Evolutionary conservation across 176 grass and related monocot genomes (phyloP).

Genomic region (Raddia distichophylla): DNA sequence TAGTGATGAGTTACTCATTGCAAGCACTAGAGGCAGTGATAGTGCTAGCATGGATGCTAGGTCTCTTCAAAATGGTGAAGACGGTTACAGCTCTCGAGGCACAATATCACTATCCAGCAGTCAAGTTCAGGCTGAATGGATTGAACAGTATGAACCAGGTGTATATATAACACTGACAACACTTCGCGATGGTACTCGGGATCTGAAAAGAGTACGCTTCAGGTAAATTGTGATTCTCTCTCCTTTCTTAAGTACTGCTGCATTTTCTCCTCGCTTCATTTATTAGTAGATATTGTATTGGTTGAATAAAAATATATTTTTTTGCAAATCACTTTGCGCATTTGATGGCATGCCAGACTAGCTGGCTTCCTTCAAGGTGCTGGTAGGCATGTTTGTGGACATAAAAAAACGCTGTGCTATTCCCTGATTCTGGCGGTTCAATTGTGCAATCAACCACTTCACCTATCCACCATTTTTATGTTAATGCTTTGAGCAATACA

Average conservation of each 20-base stretch:
- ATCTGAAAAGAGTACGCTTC: conserved; percentile 91
- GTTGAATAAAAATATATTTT: neutral
- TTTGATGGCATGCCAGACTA: neutral
- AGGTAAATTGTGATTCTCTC: conserved; percentile 54
- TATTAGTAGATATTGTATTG: neutral
- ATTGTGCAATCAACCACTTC: neutral
- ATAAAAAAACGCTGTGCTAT: neutral
- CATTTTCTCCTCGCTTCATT: neutral
- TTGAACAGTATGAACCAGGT: conserved; percentile 90
- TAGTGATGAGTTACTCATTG: conserved; percentile 49
- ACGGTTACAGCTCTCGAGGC: conserved; percentile 60
- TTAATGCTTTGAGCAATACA: neutral
- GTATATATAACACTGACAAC: conserved; percentile 90
- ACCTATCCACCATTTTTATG: neutral
- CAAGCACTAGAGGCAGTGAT: conserved; percentile 46
- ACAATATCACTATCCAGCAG: conserved; percentile 44
- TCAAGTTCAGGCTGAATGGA: conserved; percentile 86
- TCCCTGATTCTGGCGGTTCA: neutral
- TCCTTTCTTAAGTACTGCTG: neutral
- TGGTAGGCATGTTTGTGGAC: neutral
- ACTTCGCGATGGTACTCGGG: conserved; percentile 76
- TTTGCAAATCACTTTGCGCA: neutral
- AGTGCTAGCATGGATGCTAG: conserved; percentile 54
- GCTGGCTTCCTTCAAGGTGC: conserved; percentile 1
- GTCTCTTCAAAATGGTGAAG: conserved; percentile 61